Conservation (phyloP, 176 grass and related monocot species). For the Eleusine coracana region DNA sequence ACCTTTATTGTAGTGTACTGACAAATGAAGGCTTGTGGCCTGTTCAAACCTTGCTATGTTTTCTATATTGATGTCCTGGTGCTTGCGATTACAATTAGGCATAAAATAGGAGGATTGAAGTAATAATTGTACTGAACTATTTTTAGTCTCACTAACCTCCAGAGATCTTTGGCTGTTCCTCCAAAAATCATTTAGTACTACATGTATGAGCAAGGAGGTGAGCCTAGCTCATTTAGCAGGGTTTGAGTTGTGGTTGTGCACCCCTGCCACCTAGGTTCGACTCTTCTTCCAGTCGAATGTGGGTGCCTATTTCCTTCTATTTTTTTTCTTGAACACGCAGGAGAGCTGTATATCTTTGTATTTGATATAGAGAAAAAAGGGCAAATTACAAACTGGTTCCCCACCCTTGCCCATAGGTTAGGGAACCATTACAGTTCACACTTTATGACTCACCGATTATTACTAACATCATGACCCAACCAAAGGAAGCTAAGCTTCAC, state of each 20-base stretch:
- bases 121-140: not conserved
- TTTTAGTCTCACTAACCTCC: not conserved
- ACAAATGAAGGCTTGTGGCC: not conserved
- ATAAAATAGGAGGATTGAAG: not conserved
- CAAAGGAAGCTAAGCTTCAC: no score
- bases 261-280: not conserved
- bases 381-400: no score
- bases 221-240: not conserved
- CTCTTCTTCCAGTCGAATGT: not conserved
- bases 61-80: conserved; percentile 15
- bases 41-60: conserved; percentile 1
- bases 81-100: not conserved
- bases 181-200: not conserved
- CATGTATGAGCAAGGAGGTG: not conserved
- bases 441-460: no score
- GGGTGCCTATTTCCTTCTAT: not conserved
- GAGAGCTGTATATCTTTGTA: no score
- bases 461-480: no score
- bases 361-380: no score
- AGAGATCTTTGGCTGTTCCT: not conserved
- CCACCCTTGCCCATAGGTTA: no score
- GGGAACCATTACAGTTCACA: no score
- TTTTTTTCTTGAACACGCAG: no score
- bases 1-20: not conserved
- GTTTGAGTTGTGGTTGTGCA: not conserved